Evolutionary conservation across 164 flowering plant species (phyloP), one percentile per base, ranked within the genome.

Genomic region (Tetrastigma voinierianum): DNA sequence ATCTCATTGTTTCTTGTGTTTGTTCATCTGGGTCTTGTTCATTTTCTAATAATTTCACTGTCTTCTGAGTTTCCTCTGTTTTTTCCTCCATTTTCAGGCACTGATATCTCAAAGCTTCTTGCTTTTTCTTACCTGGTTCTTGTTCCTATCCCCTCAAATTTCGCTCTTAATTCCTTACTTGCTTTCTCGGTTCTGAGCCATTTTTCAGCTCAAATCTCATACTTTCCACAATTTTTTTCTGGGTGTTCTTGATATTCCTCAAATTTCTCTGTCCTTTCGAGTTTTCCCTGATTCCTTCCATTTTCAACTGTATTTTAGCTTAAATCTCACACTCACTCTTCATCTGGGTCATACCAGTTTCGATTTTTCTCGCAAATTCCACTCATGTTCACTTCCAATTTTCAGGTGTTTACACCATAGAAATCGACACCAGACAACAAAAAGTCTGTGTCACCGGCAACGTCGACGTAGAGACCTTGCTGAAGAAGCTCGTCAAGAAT

Each of bases 381-480:
- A 46, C 19, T 49, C 24, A 52, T 16, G 46, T 20, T 14, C 19
- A 32, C 12, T 48, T 55, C 2, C 7, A 1, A 47, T 51, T 45
- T 61, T 1, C 77, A 87, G 92, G 89, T 1, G 92, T 87, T 54
- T 74, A 82, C 40, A 57, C 32, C 1, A 67, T 77, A 56, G 67
- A 80, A 1, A 71, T 86, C 18, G 90, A 87, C 54, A 19, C 71
- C 53, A 77, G 71, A 58, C 87, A 82, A 62, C 93, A 86, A 17
- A 85, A 77, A 55, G 88, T 76, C 1, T 76, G 75, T 0, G 86
- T 86, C 4, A 71, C 57, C 0, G 87, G 88, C 1, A 76, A 81
- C 66, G 76, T 83, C 6, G 86, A 81, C 0, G 72, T 80, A 3
- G 78, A 80, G 9, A 76, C 75, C 45, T 51, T 87, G 65, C 70